Evolutionary conservation across 352 stramenopile species (phyloP).

Genomic region (Globisporangium polare): DNA sequence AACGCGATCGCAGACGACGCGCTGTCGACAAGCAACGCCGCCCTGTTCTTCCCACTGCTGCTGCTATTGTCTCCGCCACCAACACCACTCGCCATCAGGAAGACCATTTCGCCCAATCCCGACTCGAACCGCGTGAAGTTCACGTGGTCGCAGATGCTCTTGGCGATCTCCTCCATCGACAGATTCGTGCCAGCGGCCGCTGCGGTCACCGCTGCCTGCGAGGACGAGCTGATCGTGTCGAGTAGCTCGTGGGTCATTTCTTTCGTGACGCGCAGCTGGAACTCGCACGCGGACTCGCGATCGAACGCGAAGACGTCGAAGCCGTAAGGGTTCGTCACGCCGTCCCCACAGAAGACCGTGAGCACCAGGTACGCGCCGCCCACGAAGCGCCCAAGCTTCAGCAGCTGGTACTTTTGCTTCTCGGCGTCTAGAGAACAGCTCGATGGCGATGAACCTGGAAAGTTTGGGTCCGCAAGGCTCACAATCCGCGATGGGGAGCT

Average conservation of each 20-base stretch:
- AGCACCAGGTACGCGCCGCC: conserved; percentile 61
- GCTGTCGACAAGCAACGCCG: conserved; percentile 24
- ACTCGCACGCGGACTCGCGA: conserved; percentile 41
- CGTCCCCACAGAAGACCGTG: conserved; percentile 65
- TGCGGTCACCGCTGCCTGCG: conserved; percentile 49
- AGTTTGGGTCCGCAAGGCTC: background rate
- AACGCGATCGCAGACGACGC: conserved; percentile 25
- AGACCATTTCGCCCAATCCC: conserved; percentile 42
- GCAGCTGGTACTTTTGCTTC: conserved; percentile 45
- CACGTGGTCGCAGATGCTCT: conserved; percentile 56
- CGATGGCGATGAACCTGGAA: background rate
- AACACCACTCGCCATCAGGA: conserved; percentile 29
- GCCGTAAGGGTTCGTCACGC: conserved; percentile 59
- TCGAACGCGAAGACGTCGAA: conserved; percentile 65
- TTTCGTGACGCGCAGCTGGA: conserved; percentile 50
- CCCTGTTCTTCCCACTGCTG: conserved; percentile 9
- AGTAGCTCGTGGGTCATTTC: conserved; percentile 60
- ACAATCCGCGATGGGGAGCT: conserved; percentile 1
- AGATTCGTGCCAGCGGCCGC: conserved; percentile 62
- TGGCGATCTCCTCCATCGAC: conserved; percentile 67
- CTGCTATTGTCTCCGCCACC: conserved; percentile 8
- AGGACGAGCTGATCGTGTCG: conserved; percentile 50
- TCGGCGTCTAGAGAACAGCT: conserved; percentile 6
- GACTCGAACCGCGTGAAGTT: conserved; percentile 37
- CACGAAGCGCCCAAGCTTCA: conserved; percentile 64